Evolutionary conservation across 768 basidiomycete species (phyloP).

Genomic region (Amanita phalloides): DNA sequence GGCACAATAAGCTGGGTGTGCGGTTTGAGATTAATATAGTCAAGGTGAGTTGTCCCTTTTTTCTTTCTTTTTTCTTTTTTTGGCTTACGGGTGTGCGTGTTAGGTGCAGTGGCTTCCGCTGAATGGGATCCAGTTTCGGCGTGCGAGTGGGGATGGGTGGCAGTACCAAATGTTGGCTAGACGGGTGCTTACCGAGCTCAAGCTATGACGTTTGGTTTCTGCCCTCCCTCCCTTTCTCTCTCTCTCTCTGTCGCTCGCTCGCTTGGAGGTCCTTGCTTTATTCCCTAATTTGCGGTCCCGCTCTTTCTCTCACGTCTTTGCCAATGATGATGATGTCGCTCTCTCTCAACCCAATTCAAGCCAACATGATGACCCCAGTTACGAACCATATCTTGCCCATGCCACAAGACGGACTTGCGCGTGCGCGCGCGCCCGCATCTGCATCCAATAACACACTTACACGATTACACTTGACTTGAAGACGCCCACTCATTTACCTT

Average conservation of each 20-base stretch:
- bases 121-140: slow-evolving; percentile 92
- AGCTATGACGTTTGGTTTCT: slow-evolving; percentile 39
- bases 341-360: background rate
- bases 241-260: no score
- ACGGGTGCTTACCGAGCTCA: slow-evolving; percentile 79
- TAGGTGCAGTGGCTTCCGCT: slow-evolving; percentile 90
- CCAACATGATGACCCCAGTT: background rate
- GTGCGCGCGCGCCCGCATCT: no score
- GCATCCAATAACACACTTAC: background rate
- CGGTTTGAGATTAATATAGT: slow-evolving; percentile 96
- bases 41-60: slow-evolving; percentile 48
- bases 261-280: background rate
- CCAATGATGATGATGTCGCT: background rate
- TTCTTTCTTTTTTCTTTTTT: background rate
- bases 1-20: slow-evolving; percentile 73
- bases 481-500: no score
- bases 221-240: background rate
- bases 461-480: background rate
- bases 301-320: no score
- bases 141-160: slow-evolving; percentile 87
- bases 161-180: slow-evolving; percentile 95
- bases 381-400: background rate
- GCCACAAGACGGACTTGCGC: background rate
- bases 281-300: background rate
- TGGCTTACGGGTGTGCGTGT: no score